Conservation (phyloP, 2,329 filamentous ascomycete genomes). For the Aspergillus tubingensis region DNA sequence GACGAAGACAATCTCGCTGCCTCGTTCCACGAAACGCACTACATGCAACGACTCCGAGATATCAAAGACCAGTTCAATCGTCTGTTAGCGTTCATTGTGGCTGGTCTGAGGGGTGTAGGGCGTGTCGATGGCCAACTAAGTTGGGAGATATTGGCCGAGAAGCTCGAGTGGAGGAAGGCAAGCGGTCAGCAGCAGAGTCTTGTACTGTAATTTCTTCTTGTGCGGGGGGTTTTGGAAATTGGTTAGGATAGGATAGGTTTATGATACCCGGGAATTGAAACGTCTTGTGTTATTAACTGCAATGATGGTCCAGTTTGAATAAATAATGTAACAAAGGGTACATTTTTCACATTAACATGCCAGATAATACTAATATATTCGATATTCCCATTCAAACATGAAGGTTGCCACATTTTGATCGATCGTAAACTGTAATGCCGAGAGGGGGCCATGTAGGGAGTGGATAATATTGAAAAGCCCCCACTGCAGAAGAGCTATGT, state of each 20-base stretch:
- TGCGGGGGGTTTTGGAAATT: background rate
- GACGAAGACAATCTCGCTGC: slow-evolving; percentile 32
- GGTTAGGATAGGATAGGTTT: background rate
- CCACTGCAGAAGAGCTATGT: background rate
- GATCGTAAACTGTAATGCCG: no score
- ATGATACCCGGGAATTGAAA: background rate
- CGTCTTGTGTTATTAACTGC: background rate
- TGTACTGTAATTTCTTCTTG: background rate
- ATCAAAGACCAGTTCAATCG: slow-evolving; percentile 66
- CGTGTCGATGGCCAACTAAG: slow-evolving; percentile 70
- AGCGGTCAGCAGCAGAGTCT: background rate
- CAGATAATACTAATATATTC: no score
- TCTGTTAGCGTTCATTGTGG: slow-evolving; percentile 68
- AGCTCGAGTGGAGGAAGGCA: slow-evolving; percentile 59
- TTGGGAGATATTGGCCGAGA: slow-evolving; percentile 82
- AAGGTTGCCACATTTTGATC: no score
- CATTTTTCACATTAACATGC: no score
- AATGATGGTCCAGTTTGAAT: background rate
- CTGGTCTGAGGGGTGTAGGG: slow-evolving; percentile 73
- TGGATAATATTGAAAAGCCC: no score
- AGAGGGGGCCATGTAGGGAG: no score
- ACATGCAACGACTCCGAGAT: slow-evolving; percentile 55
- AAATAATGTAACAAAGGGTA: no score
- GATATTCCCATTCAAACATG: no score
- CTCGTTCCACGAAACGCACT: slow-evolving; percentile 45